Evolutionary conservation across 2,329 filamentous ascomycete genomes (phyloP).

Genomic region (Hymenotorrendiella dingleyae): DNA sequence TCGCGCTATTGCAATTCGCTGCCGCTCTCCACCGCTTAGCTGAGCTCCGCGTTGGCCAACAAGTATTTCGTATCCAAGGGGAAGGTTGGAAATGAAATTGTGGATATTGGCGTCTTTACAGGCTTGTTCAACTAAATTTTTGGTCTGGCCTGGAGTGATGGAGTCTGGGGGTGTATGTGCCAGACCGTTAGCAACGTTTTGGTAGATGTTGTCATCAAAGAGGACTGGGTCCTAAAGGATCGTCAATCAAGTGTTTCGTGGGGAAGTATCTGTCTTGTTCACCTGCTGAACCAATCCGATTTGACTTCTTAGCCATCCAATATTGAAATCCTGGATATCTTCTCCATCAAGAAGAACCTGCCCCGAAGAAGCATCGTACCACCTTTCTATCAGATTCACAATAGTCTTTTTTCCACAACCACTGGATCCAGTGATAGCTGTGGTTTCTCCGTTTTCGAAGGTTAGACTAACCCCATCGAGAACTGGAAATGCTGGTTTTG

Average conservation of each 20-base stretch:
- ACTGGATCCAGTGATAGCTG: slow-evolving; percentile 38
- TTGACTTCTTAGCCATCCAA: slow-evolving; percentile 52
- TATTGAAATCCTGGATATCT: slow-evolving; percentile 32
- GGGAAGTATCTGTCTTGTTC: slow-evolving; percentile 61
- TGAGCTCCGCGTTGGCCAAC: slow-evolving; percentile 73
- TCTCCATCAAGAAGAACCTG: slow-evolving; percentile 13
- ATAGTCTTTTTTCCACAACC: slow-evolving; percentile 38
- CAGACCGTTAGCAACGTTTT: slow-evolving; percentile 46
- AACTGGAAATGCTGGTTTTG: slow-evolving; percentile 27
- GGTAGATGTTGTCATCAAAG: slow-evolving; percentile 57
- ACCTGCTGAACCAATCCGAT: slow-evolving; percentile 60
- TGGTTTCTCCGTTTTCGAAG: slow-evolving; percentile 31
- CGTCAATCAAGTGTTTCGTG: slow-evolving; percentile 82
- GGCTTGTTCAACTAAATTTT: slow-evolving; percentile 33
- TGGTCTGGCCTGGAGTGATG: slow-evolving; percentile 11
- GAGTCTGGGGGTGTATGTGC: slow-evolving; percentile 13
- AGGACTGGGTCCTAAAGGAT: slow-evolving; percentile 63
- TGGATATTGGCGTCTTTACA: slow-evolving; percentile 50
- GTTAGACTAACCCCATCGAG: slow-evolving; percentile 28
- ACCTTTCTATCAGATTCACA: slow-evolving; percentile 37
- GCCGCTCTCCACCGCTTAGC: slow-evolving; percentile 58
- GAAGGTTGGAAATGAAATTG: slow-evolving; percentile 47
- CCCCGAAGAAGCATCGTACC: slow-evolving; percentile 30
- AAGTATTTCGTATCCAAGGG: slow-evolving; percentile 33
- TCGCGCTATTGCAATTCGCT: slow-evolving; percentile 38